Conservation (phyloP, 208 protist species). For the Crithidia bombi region DNA sequence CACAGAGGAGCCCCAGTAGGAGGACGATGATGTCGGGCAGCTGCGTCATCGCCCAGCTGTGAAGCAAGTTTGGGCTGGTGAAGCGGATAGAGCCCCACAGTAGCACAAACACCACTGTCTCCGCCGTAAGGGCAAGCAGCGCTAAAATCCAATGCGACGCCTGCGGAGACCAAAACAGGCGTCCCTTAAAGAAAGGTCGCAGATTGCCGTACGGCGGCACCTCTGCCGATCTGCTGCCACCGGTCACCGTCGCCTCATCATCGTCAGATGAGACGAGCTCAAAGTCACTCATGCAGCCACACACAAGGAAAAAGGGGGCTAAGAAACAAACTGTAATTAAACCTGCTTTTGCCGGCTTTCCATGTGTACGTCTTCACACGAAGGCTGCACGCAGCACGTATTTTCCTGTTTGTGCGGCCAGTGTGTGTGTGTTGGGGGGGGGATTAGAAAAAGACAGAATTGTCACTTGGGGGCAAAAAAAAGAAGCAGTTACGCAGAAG, state of each 20-base stretch:
- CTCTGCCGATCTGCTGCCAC: slow-evolving; percentile 15
- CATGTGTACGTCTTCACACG: neutral
- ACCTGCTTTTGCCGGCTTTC: too few species aligned
- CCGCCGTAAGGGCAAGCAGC: slow-evolving; percentile 16
- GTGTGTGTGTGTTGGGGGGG: too few species aligned
- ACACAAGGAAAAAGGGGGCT: neutral
- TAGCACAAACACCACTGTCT: slow-evolving; percentile 26
- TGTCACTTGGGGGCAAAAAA: too few species aligned
- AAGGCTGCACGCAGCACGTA: neutral
- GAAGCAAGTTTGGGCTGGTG: slow-evolving; percentile 22
- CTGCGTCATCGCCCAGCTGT: slow-evolving; percentile 29
- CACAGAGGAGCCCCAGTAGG: slow-evolving; percentile 15
- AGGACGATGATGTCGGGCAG: slow-evolving; percentile 24
- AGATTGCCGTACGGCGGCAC: slow-evolving; percentile 29
- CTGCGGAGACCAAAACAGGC: slow-evolving; percentile 35
- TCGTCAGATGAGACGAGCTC: slow-evolving; percentile 35
- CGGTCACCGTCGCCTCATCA: slow-evolving; percentile 18
- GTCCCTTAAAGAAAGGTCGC: slow-evolving; percentile 24
- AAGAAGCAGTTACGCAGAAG: too few species aligned
- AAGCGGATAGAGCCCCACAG: slow-evolving; percentile 39
- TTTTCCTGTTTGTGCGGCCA: too few species aligned
- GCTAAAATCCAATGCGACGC: slow-evolving; percentile 34
- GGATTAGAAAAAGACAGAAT: too few species aligned
- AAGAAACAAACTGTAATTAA: neutral
- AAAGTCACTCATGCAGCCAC: slow-evolving; percentile 33